A percentile compares a stretch with the other conserved stretches of the same genome.
phyloP scores from a whole-genome alignment of 202 grass and related monocot genomes.

The Alloteropsis angusta region DNA sequence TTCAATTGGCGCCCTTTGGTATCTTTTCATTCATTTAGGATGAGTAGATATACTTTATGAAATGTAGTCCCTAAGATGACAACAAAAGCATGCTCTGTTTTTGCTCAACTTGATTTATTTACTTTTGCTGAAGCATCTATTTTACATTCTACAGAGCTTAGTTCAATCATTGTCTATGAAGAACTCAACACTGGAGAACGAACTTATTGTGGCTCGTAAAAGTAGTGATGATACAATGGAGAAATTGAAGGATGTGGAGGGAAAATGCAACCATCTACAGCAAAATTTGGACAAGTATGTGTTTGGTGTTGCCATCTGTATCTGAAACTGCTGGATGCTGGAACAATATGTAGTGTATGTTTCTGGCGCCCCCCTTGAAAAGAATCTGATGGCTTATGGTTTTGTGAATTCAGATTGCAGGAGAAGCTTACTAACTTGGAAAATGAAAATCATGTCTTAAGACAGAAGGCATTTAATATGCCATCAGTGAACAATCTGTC shows the following conservation, averaged over 20 bases:
- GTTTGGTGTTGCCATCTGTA: slow-evolving; percentile 1
- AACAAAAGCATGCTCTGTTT: background rate
- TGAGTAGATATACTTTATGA: background rate
- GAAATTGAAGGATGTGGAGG: slow-evolving; percentile 73
- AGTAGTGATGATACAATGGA: slow-evolving; percentile 62
- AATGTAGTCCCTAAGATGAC: background rate
- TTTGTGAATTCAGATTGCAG: slow-evolving; percentile 56
- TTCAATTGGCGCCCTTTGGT: background rate
- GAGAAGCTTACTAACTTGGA: slow-evolving; percentile 73
- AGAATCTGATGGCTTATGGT: slow-evolving; percentile 13
- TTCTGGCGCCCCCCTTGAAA: background rate
- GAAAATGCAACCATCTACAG: slow-evolving; percentile 68
- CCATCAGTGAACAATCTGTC: slow-evolving; percentile 40
- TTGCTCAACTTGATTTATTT: background rate
- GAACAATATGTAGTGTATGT: background rate
- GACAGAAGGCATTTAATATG: slow-evolving; percentile 58
- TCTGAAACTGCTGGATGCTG: slow-evolving; percentile 12
- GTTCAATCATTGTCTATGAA: slow-evolving; percentile 63
- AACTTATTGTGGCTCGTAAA: slow-evolving; percentile 61
- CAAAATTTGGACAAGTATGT: slow-evolving; percentile 82
- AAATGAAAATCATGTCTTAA: slow-evolving; percentile 91
- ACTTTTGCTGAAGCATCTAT: slow-evolving; percentile 8
- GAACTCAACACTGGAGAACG: slow-evolving; percentile 58
- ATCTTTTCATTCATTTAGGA: background rate
- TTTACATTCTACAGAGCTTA: slow-evolving; percentile 47